phyloP scores from a whole-genome alignment of 306 rosid species.

The Dalbergia oliveri region DNA sequence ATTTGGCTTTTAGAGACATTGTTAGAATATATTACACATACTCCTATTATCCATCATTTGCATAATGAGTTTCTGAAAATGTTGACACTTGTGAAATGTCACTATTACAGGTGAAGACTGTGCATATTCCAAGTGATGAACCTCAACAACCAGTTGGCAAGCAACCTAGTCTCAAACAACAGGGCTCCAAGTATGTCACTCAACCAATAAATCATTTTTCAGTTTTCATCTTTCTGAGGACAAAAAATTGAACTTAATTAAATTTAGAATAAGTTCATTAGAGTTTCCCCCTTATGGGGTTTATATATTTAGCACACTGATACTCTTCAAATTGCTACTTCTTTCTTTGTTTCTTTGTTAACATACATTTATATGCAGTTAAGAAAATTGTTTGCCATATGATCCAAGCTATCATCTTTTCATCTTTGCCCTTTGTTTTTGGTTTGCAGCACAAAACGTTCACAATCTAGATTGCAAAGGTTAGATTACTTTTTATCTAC shows the following conservation, averaged over 20 bases:
- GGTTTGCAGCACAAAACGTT: slow-evolving; percentile 56
- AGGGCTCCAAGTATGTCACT: slow-evolving; percentile 57
- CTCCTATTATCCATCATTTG: not conserved
- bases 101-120: slow-evolving; percentile 65
- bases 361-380: too few species aligned
- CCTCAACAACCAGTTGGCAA: slow-evolving; percentile 54
- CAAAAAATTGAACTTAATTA: too few species aligned
- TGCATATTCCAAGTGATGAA: slow-evolving; percentile 62
- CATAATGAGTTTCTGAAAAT: not conserved
- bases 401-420: slow-evolving; percentile 35
- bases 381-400: not conserved
- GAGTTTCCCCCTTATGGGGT: not conserved
- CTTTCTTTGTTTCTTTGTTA: too few species aligned
- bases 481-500: not conserved
- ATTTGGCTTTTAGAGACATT: not conserved
- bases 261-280: not conserved
- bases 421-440: not conserved
- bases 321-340: not conserved
- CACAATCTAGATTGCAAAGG: slow-evolving; percentile 67
- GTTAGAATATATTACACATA: too few species aligned
- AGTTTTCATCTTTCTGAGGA: not conserved
- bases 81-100: slow-evolving; percentile 24
- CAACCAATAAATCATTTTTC: not conserved
- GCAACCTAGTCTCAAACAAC: slow-evolving; percentile 48
- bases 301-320: not conserved